Evolutionary conservation across 495 filamentous ascomycete genomes (phyloP).

Genomic region (Tuber magnatum): DNA sequence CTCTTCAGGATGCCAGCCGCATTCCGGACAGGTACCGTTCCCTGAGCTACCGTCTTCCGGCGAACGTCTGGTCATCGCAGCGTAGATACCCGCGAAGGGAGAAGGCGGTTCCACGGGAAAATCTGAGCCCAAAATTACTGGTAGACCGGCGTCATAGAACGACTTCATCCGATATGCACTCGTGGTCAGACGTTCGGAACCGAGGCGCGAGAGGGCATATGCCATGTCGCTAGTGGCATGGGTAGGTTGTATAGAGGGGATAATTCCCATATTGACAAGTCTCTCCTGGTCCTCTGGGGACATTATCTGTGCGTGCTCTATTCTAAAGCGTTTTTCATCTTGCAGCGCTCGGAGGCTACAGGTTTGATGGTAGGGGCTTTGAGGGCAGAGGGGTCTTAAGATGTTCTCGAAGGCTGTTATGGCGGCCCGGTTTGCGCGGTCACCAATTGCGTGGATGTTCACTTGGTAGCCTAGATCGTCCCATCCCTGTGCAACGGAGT

Average conservation of each 20-base stretch:
- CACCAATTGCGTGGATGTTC: conserved; percentile 61
- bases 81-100: conserved; percentile 57
- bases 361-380: conserved; percentile 5
- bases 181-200: conserved; percentile 44
- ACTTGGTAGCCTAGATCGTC: conserved; percentile 50
- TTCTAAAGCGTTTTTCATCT: conserved; percentile 49
- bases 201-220: conserved; percentile 54
- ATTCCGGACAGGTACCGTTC: neutral
- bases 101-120: conserved; percentile 59
- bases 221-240: conserved; percentile 60
- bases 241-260: conserved; percentile 61
- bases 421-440: conserved; percentile 54
- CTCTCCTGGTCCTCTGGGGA: conserved; percentile 53
- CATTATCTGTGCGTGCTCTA: conserved; percentile 62
- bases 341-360: conserved; percentile 10
- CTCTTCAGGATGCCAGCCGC: conserved; percentile 52
- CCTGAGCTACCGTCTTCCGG: conserved; percentile 43
- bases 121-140: conserved; percentile 52
- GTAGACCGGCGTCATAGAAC: conserved; percentile 44
- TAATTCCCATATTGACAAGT: conserved; percentile 51
- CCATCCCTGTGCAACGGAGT: conserved; percentile 45
- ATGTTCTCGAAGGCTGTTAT: conserved; percentile 50
- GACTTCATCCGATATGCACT: conserved; percentile 56
- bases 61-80: conserved; percentile 51
- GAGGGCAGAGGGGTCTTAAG: conserved; percentile 47